phyloP scores from a whole-genome alignment of 2,329 filamentous ascomycete species.

The Chaetomiaceae sp. region DNA sequence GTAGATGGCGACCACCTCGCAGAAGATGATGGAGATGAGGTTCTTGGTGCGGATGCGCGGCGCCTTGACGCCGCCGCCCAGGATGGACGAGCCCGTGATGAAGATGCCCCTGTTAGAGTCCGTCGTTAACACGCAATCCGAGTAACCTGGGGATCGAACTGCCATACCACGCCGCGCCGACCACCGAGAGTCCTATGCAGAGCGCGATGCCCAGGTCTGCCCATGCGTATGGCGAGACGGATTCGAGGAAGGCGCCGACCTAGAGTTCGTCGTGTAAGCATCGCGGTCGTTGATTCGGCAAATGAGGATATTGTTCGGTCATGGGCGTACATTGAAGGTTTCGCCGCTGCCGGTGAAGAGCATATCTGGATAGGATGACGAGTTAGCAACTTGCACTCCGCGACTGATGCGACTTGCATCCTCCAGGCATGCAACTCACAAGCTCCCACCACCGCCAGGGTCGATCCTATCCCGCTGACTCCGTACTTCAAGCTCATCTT shows the following conservation, averaged over 20 bases:
- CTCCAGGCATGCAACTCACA: conserved; percentile 55
- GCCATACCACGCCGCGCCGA: conserved; percentile 90
- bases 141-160: not conserved
- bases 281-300: not conserved
- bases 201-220: conserved; percentile 84
- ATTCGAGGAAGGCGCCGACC: conserved; percentile 91
- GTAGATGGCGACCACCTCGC: conserved; percentile 99
- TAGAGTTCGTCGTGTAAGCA: conserved; percentile 36
- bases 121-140: conserved; percentile 5
- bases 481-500: conserved; percentile 71
- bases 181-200: conserved; percentile 93
- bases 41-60: conserved; percentile 99
- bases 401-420: not conserved
- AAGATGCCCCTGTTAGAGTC: conserved; percentile 78
- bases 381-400: conserved; percentile 18
- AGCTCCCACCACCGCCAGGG: conserved; percentile 68
- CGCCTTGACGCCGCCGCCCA: conserved; percentile 93
- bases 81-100: conserved; percentile 94
- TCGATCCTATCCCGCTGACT: conserved; percentile 61
- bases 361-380: conserved; percentile 65
- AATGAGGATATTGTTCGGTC: not conserved
- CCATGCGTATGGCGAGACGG: conserved; percentile 91
- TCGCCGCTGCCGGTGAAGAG: conserved; percentile 96
- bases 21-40: conserved; percentile 99
- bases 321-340: conserved; percentile 74